These are phyloP conservation scores for Solanum medicagineum DNA, from an alignment of 257 asterid genomes.

Conservation along the genomic window DNA sequence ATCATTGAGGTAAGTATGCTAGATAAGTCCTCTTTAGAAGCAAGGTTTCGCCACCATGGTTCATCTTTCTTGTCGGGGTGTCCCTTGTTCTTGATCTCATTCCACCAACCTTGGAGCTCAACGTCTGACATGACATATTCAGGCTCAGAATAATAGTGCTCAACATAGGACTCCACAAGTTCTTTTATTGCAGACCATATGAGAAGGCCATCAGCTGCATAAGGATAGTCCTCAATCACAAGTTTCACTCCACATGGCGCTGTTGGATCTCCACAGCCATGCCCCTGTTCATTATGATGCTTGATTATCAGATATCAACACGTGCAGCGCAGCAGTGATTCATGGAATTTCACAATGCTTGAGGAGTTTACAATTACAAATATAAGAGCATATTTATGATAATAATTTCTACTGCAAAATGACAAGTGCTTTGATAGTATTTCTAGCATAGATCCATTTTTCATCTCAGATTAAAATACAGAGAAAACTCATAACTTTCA, in stretches of 20 bases:
- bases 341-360: neutral
- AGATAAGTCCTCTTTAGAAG: neutral
- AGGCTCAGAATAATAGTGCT: neutral
- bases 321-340: neutral
- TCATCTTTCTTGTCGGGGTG: neutral
- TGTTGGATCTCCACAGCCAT: slow-evolving; percentile 6
- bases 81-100: neutral
- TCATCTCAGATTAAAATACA: too few species aligned
- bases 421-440: too few species aligned
- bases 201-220: neutral
- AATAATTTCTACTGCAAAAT: too few species aligned
- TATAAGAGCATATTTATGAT: too few species aligned
- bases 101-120: slow-evolving; percentile 5
- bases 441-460: too few species aligned
- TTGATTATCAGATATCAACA: neutral
- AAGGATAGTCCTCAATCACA: neutral
- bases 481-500: neutral
- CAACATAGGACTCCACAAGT: neutral
- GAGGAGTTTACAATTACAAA: neutral
- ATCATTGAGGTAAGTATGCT: slow-evolving; percentile 1
- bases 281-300: neutral
- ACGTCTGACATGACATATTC: neutral
- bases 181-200: neutral
- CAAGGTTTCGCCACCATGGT: slow-evolving; percentile 1
- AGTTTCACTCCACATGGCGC: slow-evolving; percentile 2